These are phyloP conservation scores for Solanum rostratum DNA, from an alignment of 257 asterid genomes.

Conservation along the genomic window DNA sequence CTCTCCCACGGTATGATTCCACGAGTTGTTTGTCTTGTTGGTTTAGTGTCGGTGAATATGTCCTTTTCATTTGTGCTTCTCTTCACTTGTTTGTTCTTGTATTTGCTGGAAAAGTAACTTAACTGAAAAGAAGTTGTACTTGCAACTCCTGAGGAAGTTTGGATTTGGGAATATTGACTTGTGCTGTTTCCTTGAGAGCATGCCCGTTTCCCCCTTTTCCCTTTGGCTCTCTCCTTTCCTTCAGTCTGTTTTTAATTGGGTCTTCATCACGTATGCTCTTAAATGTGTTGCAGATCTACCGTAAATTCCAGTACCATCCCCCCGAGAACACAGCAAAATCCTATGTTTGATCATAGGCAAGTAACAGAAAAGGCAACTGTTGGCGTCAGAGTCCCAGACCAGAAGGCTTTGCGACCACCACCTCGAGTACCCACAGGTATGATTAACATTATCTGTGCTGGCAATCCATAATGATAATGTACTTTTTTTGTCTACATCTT, in stretches of 20 bases:
- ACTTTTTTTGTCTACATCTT: neutral
- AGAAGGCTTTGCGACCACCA: conserved; percentile 47
- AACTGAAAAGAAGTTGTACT: neutral
- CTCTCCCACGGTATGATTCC: conserved; percentile 70
- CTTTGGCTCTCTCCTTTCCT: neutral
- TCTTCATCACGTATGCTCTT: neutral
- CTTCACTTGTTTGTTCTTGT: neutral
- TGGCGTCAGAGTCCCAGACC: conserved; percentile 31
- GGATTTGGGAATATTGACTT: neutral
- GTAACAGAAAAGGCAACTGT: conserved; percentile 27
- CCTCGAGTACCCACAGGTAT: conserved; percentile 64
- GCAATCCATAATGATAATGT: neutral
- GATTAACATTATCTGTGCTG: neutral
- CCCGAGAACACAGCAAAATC: conserved; percentile 26
- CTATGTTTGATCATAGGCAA: conserved; percentile 39
- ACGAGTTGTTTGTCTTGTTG: neutral
- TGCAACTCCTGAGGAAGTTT: neutral
- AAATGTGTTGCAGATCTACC: conserved; percentile 47
- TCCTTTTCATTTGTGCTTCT: neutral
- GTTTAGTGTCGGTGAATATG: neutral
- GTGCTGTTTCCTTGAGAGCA: neutral
- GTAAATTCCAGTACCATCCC: conserved; percentile 55
- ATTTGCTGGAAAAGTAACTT: neutral
- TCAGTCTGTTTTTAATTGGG: neutral
- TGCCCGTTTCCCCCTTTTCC: neutral